phyloP scores from a whole-genome alignment of 768 basidiomycete genomes.

The Steccherinum ochraceum region DNA sequence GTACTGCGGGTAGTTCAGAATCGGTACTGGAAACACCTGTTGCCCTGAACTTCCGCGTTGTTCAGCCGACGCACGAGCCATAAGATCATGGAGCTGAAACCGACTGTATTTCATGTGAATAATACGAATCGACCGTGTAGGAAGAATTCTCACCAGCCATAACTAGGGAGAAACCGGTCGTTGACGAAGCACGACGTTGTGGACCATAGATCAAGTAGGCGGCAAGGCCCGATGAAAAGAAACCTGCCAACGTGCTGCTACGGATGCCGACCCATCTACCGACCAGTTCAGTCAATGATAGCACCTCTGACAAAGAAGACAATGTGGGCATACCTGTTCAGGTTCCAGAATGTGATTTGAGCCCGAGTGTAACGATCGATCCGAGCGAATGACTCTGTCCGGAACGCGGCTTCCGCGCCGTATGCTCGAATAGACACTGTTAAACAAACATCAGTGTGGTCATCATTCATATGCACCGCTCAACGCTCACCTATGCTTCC shows the following conservation, averaged over 20 bases:
- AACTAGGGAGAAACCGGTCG: conserved; percentile 31
- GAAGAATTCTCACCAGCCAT: conserved; percentile 30
- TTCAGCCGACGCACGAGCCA: conserved; percentile 39
- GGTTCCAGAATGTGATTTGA: conserved; percentile 2
- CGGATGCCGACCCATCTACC: conserved; percentile 8
- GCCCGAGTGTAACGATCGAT: conserved; percentile 7
- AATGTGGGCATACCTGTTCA: background rate
- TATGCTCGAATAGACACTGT: conserved; percentile 13
- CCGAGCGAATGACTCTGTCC: conserved; percentile 1
- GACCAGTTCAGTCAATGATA: background rate
- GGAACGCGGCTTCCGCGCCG: conserved; percentile 7
- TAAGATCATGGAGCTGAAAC: conserved; percentile 50
- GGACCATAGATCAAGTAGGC: conserved; percentile 9
- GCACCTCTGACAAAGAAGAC: background rate
- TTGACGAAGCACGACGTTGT: conserved; percentile 23
- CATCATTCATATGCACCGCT: too few species aligned
- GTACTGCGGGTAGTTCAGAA: too few species aligned
- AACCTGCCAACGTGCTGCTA: background rate
- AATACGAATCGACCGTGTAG: too few species aligned
- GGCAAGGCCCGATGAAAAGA: conserved; percentile 5
- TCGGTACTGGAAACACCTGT: too few species aligned
- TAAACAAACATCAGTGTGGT: too few species aligned
- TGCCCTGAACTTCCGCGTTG: conserved; percentile 37
- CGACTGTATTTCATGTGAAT: conserved; percentile 28
- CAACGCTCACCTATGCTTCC: conserved; percentile 34